These are phyloP conservation scores for Phialophora macrospora DNA, from an alignment of 2,329 filamentous ascomycete species.

Conservation along the genomic window DNA sequence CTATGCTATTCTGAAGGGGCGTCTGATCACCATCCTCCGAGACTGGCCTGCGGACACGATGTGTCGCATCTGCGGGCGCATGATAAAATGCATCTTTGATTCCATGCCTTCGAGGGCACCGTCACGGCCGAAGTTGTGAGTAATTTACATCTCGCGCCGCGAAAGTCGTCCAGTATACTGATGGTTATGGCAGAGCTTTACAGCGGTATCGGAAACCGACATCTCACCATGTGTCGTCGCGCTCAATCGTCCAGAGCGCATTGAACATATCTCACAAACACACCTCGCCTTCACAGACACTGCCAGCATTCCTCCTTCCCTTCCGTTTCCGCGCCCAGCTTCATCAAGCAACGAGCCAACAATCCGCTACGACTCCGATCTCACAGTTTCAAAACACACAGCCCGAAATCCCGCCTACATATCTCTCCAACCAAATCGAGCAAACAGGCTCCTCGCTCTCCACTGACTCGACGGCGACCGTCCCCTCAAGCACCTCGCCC, in stretches of 20 bases:
- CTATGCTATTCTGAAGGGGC: not conserved
- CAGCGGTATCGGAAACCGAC: constrained; percentile 15
- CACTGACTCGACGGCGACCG: constrained; percentile 26
- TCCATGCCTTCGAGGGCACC: constrained; percentile 38
- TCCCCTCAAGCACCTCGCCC: constrained; percentile 37
- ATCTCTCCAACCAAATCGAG: constrained; percentile 33
- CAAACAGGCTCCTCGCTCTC: constrained; percentile 26
- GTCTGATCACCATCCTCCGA: not conserved
- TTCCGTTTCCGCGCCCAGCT: constrained; percentile 49
- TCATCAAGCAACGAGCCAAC: constrained; percentile 44
- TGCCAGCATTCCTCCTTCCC: constrained; percentile 40
- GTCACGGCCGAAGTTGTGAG: constrained; percentile 22
- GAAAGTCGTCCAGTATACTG: not conserved
- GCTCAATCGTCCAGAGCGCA: constrained; percentile 28
- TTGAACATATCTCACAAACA: constrained; percentile 28
- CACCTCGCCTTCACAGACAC: constrained; percentile 12
- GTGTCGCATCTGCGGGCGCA: constrained; percentile 40
- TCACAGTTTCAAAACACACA: constrained; percentile 42
- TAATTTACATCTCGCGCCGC: not conserved
- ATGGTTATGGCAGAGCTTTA: constrained; percentile 12
- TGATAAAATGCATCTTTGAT: constrained; percentile 40
- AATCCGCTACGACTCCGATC: constrained; percentile 28
- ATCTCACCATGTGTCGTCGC: constrained; percentile 33
- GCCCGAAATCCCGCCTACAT: constrained; percentile 42
- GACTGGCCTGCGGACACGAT: constrained; percentile 24